These are phyloP conservation scores for Diplogelasinospora grovesii DNA, from an alignment of 495 filamentous ascomycete species.

Conservation along the genomic window DNA sequence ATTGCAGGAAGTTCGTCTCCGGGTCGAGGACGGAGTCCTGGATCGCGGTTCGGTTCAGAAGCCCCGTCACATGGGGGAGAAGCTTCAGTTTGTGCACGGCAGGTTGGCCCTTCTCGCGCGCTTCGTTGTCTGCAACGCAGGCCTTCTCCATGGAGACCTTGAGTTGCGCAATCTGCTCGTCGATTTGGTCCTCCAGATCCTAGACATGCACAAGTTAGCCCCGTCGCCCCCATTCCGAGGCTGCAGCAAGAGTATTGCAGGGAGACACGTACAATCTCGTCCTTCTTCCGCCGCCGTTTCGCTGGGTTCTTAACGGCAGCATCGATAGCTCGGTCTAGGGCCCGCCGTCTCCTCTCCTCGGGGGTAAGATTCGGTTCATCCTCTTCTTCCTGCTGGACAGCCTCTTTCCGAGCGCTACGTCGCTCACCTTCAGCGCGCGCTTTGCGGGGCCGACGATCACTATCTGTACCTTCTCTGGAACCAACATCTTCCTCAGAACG, in stretches of 20 bases:
- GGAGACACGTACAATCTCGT: slow-evolving; percentile 67
- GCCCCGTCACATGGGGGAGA: slow-evolving; percentile 80
- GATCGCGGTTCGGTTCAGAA: slow-evolving; percentile 82
- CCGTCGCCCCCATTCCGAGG: neutral
- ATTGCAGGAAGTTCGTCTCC: slow-evolving; percentile 88
- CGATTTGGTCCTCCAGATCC: slow-evolving; percentile 84
- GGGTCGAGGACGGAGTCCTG: slow-evolving; percentile 80
- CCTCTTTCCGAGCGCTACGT: slow-evolving; percentile 39
- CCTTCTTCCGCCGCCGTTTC: slow-evolving; percentile 75
- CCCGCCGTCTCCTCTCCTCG: slow-evolving; percentile 67
- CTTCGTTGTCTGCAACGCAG: slow-evolving; percentile 75
- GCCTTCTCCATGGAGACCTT: slow-evolving; percentile 89
- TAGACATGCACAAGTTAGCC: slow-evolving; percentile 28
- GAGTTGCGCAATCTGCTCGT: slow-evolving; percentile 82
- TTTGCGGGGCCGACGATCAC: slow-evolving; percentile 41
- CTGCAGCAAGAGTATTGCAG: neutral
- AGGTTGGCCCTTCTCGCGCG: slow-evolving; percentile 66
- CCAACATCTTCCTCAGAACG: slow-evolving; percentile 47
- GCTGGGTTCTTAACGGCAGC: slow-evolving; percentile 76
- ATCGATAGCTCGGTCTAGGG: slow-evolving; percentile 80
- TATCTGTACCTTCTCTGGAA: slow-evolving; percentile 52
- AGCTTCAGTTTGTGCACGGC: slow-evolving; percentile 92
- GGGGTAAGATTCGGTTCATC: slow-evolving; percentile 58
- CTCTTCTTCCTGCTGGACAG: slow-evolving; percentile 48
- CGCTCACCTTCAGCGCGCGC: slow-evolving; percentile 27